Conservation (phyloP, 495 filamentous ascomycete species). For the Podospora appendiculata region DNA sequence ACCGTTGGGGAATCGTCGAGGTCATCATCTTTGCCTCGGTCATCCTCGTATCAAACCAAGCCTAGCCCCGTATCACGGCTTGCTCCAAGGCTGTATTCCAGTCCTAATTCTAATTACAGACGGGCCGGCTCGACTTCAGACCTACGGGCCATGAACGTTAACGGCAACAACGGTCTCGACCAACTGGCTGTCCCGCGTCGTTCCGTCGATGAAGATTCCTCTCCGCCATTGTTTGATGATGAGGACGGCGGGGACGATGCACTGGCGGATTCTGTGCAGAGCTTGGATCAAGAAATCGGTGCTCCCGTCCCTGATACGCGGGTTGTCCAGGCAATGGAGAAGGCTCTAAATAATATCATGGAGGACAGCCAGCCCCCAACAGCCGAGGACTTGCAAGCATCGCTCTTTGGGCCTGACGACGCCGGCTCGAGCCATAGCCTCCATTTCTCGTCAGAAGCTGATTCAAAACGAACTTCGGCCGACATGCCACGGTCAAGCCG, state of each 20-base stretch:
- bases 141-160: constrained; percentile 23
- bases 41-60: constrained; percentile 30
- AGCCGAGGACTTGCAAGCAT: constrained; percentile 53
- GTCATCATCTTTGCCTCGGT: constrained; percentile 18
- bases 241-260: constrained; percentile 45
- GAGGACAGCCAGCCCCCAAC: constrained; percentile 56
- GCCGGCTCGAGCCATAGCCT: constrained; percentile 30
- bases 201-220: constrained; percentile 39
- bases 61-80: constrained; percentile 32
- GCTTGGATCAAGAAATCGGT: constrained; percentile 39
- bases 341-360: constrained; percentile 90
- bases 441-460: constrained; percentile 37
- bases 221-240: constrained; percentile 45
- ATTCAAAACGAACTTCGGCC: constrained; percentile 24
- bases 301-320: constrained; percentile 39
- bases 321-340: constrained; percentile 89
- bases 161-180: constrained; percentile 26
- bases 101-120: constrained; percentile 16
- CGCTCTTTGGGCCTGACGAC: constrained; percentile 44
- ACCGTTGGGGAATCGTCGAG: constrained; percentile 10
- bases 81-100: constrained; percentile 25
- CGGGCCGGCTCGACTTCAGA: constrained; percentile 41
- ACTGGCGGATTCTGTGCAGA: constrained; percentile 45
- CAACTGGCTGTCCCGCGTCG: constrained; percentile 26
- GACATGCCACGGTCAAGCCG: constrained; percentile 25